Base-by-base conservation (phyloP, 2,329 filamentous ascomycete genomes). In the Colletotrichum spaethianum region DNA sequence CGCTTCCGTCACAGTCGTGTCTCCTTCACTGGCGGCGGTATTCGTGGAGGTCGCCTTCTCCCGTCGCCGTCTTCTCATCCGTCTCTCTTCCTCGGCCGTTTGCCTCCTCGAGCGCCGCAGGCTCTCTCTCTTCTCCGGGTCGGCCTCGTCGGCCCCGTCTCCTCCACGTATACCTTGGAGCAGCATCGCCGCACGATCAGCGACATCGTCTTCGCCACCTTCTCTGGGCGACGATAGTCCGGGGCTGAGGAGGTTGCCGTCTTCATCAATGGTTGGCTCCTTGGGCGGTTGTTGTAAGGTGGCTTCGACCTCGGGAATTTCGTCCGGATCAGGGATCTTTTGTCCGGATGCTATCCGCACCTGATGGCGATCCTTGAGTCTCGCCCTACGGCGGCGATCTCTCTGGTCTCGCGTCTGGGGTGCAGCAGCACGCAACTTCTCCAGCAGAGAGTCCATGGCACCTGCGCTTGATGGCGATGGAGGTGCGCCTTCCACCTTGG, bases 401-500 rank as follows among this genome's bases (percentile, higher is more conserved):
- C 96, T 90, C 81, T 97, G 93, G 81, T 98, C 95, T 80, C 94
- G 89, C 36, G 94, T 91, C 83, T 98, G 94, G 38, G 96, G 96
- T 67, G 95, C 96, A 1, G 96, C 96, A 67, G 95, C 95, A 70
- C 96, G 93, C 67, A 99, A 86, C 83, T 98, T 98, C 89, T 98
- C 94, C 60, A 99, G 90, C 31, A 99, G 86, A 50, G 93, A 94
- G 83, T 99, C 96, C 95, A 99, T 98, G 63, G 95, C 96, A 65
- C 96, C 96, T 8, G 94, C 94, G 67, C 90, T 92, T 40, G 89
- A 88, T 31, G 94, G 93, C 3, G 92, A 93, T 38, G 88, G 86
- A 7, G 91, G 91, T 23, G 83, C 82, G 23, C 78, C 82, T 18
- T 83, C 84, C 46, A 77, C 77, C 36, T 80, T 81, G 38, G 80